Base-by-base conservation (phyloP, 2,329 filamentous ascomycete species). In the Aureobasidium sp. region DNA sequence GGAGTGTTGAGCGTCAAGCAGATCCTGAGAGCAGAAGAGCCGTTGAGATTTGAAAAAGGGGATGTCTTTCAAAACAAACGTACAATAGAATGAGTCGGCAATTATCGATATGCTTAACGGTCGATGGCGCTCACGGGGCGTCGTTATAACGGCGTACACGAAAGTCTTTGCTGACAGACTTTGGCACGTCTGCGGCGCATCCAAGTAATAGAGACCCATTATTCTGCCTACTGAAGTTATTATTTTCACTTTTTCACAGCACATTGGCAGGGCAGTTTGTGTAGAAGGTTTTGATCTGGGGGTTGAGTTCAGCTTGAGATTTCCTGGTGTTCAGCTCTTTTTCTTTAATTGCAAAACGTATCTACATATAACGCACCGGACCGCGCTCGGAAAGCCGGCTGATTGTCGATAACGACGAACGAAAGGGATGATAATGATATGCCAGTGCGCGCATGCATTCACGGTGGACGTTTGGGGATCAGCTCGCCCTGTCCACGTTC, bases 11-110 rank as follows among this genome's bases (percentile, higher is more conserved):
- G 48, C 7, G 27, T 24, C 11, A 17, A 6, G 27, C 48, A 49
- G 34, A 25, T 14, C 14, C 34, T 41, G 35, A 16, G 35, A 30
- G 25, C n/a, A n/a, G n/a, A 37, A 51, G 19, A 12, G 17, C 32
- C 29, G 48, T 51, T 41, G 48, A 51, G 27, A 17, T 16, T n/a
- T 27, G 22, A 17, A 39, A 38, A 49, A 24, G 45, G 29, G 37
- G 30, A 51, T 51, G 48, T 51, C 48, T 41, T 19, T 51, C 48
- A 35, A 40, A 41, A 51, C 40, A 49, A 49, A 51, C 48, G 48
- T 41, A 41, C 48, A 51, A 51, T 51, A 51, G 48, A n/a, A 16
- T 51, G 48, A 41, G 48, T 51, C 48, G 48, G 48, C 48, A 51
- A 51, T 32, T 51, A 40, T 51, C 48, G 48, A 51, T 49, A 49